phyloP scores from a whole-genome alignment of 2,329 filamentous ascomycete species.

The Fusarium chlamydosporum region DNA sequence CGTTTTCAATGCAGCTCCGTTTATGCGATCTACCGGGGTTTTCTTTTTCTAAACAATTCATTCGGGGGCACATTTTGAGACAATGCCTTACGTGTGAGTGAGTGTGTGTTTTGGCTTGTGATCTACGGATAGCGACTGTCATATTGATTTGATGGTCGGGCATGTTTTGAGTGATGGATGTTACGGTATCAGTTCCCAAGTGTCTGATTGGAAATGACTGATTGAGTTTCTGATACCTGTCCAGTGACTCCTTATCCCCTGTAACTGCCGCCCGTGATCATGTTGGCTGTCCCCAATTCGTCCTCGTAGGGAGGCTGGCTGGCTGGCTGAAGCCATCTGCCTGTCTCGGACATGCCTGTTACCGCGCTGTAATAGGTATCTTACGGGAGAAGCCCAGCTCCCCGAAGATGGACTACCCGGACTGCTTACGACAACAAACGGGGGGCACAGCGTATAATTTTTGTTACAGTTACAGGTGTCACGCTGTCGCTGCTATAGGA shows the following conservation, averaged over 20 bases:
- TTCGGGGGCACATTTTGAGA: not conserved
- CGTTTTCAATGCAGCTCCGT: conserved; percentile 29
- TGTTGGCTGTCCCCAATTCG: conserved; percentile 13
- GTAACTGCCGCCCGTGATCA: conserved; percentile 21
- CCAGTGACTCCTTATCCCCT: conserved; percentile 2
- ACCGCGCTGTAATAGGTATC: conserved; percentile 21
- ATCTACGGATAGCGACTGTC: conserved; percentile 4
- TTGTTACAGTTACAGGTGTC: conserved; percentile 5
- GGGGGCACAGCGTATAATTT: conserved; percentile 28
- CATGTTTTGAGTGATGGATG: not conserved
- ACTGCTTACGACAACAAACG: conserved; percentile 37
- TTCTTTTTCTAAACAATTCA: not conserved
- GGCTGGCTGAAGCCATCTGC: conserved; percentile 36
- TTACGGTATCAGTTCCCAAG: conserved; percentile 3
- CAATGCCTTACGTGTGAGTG: not conserved
- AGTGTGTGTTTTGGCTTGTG: conserved; percentile 21
- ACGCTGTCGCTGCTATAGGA: not conserved
- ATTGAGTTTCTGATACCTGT: conserved; percentile 4
- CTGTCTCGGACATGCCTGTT: conserved; percentile 45
- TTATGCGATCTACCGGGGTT: conserved; percentile 44
- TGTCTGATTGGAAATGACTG: conserved; percentile 26
- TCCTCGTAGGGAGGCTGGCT: conserved; percentile 24
- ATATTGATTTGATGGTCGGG: not conserved
- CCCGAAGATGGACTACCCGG: not conserved
- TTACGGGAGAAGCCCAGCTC: conserved; percentile 23